Evolutionary conservation across 192 early-diverging fungal species (phyloP), one percentile per base, ranked within the genome.

Genomic region (Podila clonocystis): DNA sequence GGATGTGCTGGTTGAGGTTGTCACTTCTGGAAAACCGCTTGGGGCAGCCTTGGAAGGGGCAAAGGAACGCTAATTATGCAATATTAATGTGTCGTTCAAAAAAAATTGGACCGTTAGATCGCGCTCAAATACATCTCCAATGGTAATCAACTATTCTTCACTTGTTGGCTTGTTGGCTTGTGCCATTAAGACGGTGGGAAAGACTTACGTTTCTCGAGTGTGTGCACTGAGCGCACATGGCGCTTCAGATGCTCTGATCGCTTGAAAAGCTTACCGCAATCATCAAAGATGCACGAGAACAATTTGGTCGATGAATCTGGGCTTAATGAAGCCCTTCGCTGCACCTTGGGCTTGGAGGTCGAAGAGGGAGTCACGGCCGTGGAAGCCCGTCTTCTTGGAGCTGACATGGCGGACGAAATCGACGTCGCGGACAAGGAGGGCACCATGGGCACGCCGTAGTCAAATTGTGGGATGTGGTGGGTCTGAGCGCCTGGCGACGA

Each of bases 231-330:
- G 62, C 87, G 82, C 49, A 88, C 82, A 48, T 90, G 89, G 41
- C 89, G 69, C 52, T 90, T 90, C 5, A 90, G 49, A 57, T 90
- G 89, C 48, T 90, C 89, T n/a, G 87, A 88, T 20, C 89, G 50
- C 63, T 90, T 90, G 50, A 90, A 90, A 8, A 87, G 75, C 41
- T 87, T 86, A 15, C 83, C 85, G 55, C 89, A 90, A 13, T 83
- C 87, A 11, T 75, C 75, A 52, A 75, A 65, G 26, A 65, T 82
- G 67, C 88, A 90, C 15, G 55, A 58, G 17, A 64, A 80, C 1
- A 80, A 29, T 12, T 52, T 72, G 7, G 58, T 26, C 0, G 65
- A 19, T 4, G 70, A 63, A 24, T 80, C 77, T 30, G 71, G 77
- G 48, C 66, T 73, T 31, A 64, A 12, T 0, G 77, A 80, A 1